Evolutionary conservation across 805 yeast species (phyloP).

Genomic region (Ogataea ganodermae): DNA sequence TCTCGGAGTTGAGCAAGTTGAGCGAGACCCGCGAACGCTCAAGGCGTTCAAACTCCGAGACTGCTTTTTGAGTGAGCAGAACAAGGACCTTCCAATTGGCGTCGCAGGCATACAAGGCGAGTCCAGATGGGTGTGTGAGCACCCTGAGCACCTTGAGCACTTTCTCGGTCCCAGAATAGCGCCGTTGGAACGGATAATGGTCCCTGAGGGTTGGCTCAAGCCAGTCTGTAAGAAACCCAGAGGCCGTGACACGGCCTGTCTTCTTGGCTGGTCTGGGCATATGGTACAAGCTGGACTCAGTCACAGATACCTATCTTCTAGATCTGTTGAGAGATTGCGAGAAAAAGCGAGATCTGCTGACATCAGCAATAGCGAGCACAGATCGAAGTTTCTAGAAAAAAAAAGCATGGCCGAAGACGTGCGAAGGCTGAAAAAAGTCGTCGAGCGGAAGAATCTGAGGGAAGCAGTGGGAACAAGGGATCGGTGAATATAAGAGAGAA

Average conservation of each 20-base stretch:
- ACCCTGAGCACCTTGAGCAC: slow-evolving; percentile 19
- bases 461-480: slow-evolving; percentile 7
- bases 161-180: slow-evolving; percentile 1
- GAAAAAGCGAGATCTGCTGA: neutral
- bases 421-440: slow-evolving; percentile 8
- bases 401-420: slow-evolving; percentile 5
- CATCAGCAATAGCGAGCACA: neutral
- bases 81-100: slow-evolving; percentile 21
- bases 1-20: slow-evolving; percentile 19
- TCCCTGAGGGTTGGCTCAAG: neutral
- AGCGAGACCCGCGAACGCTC: slow-evolving; percentile 23
- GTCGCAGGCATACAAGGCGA: slow-evolving; percentile 24
- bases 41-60: slow-evolving; percentile 19
- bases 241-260: neutral
- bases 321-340: neutral
- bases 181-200: slow-evolving; percentile 4
- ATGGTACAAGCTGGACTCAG: neutral
- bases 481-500: neutral
- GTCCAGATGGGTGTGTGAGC: slow-evolving; percentile 5
- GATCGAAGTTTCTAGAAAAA: slow-evolving; percentile 25
- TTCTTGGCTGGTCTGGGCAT: slow-evolving; percentile 3
- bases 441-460: slow-evolving; percentile 9
- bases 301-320: neutral
- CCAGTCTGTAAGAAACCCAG: slow-evolving; percentile 3
- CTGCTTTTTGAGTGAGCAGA: slow-evolving; percentile 14